Evolutionary conservation across 805 yeast species (phyloP).

Genomic region (Starmerella cellae): DNA sequence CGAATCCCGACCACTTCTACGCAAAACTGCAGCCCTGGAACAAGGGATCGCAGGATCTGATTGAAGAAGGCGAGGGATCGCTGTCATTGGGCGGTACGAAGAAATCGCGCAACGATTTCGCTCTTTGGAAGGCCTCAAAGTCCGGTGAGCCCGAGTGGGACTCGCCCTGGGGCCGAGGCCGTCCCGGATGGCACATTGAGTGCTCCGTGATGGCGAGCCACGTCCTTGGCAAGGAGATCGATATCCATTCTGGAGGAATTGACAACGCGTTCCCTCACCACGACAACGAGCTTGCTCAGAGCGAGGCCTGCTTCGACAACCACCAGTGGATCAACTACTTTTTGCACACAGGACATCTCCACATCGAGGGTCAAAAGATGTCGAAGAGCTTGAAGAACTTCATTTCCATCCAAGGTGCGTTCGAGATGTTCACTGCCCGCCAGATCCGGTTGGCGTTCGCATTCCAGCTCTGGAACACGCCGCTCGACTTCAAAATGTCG

Average conservation of each 20-base stretch:
- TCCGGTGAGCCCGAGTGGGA: conserved; percentile 96
- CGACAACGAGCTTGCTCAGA: conserved; percentile 94
- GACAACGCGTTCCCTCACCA: conserved; percentile 98
- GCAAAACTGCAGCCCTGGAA: conserved; percentile 99
- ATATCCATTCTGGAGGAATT: conserved; percentile 93
- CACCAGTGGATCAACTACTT: conserved; percentile 95
- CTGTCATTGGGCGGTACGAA: conserved; percentile 41
- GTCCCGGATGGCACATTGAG: conserved; percentile 99
- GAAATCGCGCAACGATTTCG: conserved; percentile 72
- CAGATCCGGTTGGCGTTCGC: conserved; percentile 88
- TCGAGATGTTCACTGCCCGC: conserved; percentile 53
- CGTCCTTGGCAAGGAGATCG: conserved; percentile 68
- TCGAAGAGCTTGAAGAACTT: conserved; percentile 88
- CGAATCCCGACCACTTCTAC: conserved; percentile 57
- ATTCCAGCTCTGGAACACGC: conserved; percentile 81
- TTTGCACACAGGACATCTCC: conserved; percentile 93
- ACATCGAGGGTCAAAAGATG: conserved; percentile 98
- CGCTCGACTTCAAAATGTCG: conserved; percentile 79
- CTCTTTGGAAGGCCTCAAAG: conserved; percentile 91
- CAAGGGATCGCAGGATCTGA: conserved; percentile 70
- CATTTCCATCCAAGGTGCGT: conserved; percentile 85
- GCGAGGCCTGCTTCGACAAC: conserved; percentile 82
- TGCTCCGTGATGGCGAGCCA: conserved; percentile 98
- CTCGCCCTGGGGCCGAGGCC: conserved; percentile 92
- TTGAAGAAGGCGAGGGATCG: conserved; percentile 92